Base-by-base conservation (phyloP, 768 basidiomycete species). In the Brasilioporus rufonigricans region DNA sequence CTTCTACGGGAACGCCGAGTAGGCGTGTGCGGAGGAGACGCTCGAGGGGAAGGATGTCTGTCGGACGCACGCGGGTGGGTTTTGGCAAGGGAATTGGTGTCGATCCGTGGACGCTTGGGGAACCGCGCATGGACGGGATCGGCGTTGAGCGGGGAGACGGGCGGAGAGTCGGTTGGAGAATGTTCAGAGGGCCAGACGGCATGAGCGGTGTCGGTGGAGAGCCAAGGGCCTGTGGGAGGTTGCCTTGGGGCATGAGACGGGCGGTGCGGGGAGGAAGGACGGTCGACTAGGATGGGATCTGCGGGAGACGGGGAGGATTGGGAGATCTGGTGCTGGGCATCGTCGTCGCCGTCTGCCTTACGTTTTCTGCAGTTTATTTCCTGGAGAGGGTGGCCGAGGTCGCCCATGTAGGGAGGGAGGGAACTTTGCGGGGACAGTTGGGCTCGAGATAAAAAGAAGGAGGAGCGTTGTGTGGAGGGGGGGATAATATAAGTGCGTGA, bases 301-400 rank as follows among this genome's bases (percentile, higher is more conserved):
- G 65, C 9, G 62, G 18, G 6, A 0, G 66, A 26, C 14, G 61
- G 35, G 16, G 64, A 32, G 43, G 77, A 71, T 29, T 68, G 68
- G 29, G 57, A 50, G 65, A 80, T 78, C 45, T 58, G 55, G 41
- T 44, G 57, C 27, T 61, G 61, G n/a, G 41, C 52, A 43, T 71
- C 71, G 44, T 78, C 77, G 53, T 87, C 83, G 27, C 66, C 50
- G 67, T 80, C 80, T 0, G 84, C 80, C 72, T 90, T 89, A 61
- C 87, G 83, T 71, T 89, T 89, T 66, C 83, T 79, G 66, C 77
- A 76, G 77, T 79, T 71, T 50, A 68, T 48, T 73, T 77, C 62
- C 55, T 79, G 78, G 60, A 73, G 70, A 52, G 77, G 74, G 58
- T 84, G 80, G 62, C 80, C 77, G 59, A 83, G 76, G 76, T 84